phyloP scores from a whole-genome alignment of 768 basidiomycete species.

The Boletus reticulatus region DNA sequence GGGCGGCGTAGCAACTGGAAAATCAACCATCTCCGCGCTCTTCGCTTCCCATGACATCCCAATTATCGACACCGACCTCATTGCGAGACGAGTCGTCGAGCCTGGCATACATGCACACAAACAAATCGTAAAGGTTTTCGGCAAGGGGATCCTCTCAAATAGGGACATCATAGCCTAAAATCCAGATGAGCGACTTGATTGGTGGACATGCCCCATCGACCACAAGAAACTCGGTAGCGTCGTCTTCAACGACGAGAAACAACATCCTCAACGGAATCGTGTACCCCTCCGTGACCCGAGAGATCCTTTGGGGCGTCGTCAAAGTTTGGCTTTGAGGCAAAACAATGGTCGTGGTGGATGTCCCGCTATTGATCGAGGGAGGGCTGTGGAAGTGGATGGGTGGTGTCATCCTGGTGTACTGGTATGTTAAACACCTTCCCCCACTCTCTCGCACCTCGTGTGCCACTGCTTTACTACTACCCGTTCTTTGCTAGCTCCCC shows the following conservation, averaged over 20 bases:
- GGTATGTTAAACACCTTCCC: slow-evolving; percentile 46
- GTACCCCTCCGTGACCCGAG: slow-evolving; percentile 85
- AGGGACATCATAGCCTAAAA: too few species aligned
- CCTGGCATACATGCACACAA: slow-evolving; percentile 76
- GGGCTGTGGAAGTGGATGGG: slow-evolving; percentile 83
- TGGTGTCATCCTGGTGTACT: slow-evolving; percentile 85
- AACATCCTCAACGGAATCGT: slow-evolving; percentile 80
- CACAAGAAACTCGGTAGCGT: slow-evolving; percentile 82
- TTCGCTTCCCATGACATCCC: slow-evolving; percentile 67
- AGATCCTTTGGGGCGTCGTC: slow-evolving; percentile 68
- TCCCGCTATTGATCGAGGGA: slow-evolving; percentile 89
- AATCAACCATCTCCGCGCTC: slow-evolving; percentile 85
- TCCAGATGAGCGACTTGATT: not conserved
- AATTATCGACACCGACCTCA: slow-evolving; percentile 90
- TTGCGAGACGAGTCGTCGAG: slow-evolving; percentile 82
- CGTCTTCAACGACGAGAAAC: slow-evolving; percentile 74
- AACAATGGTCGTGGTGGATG: slow-evolving; percentile 80
- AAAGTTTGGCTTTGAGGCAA: slow-evolving; percentile 75
- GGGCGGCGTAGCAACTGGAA: slow-evolving; percentile 95
- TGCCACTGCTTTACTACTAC: not conserved
- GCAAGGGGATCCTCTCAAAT: slow-evolving; percentile 57
- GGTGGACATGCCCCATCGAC: slow-evolving; percentile 69
- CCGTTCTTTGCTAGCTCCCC: slow-evolving; percentile 53
- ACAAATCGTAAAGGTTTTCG: slow-evolving; percentile 70
- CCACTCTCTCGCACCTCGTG: not conserved